Evolutionary conservation across 2,329 filamentous ascomycete species (phyloP).

Genomic region (Xylaria sp.): DNA sequence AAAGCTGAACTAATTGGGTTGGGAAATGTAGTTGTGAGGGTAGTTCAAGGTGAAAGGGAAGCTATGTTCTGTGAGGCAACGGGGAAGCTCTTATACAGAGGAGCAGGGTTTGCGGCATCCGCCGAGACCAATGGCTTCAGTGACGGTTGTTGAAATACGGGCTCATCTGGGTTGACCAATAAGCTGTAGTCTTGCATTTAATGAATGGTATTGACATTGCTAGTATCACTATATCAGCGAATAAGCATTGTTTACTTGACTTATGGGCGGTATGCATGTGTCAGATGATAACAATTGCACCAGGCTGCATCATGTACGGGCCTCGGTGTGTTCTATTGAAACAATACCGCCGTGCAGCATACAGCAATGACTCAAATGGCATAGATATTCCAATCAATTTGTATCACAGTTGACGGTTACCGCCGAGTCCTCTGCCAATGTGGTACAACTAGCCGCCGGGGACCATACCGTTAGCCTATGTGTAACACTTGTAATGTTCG

Average conservation of each 20-base stretch:
- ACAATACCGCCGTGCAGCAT: neutral
- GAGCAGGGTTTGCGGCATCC: neutral
- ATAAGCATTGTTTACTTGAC: neutral
- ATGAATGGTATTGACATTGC: neutral
- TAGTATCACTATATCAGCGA: neutral
- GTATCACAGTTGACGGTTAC: neutral
- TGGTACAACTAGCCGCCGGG: neutral
- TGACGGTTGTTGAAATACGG: no score
- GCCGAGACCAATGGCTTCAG: neutral
- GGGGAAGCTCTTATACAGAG: neutral
- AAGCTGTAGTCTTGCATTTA: no score
- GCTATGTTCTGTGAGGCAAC: neutral
- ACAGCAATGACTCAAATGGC: neutral
- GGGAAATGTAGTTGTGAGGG: neutral
- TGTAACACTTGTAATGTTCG: neutral
- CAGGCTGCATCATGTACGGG: neutral
- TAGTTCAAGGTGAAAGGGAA: no score
- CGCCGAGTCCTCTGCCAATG: neutral
- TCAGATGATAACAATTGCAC: neutral
- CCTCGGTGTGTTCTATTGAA: neutral
- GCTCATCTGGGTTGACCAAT: no score
- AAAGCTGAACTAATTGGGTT: neutral
- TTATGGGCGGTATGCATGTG: no score
- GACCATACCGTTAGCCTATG: neutral
- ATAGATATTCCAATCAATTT: neutral